phyloP scores from a whole-genome alignment of 768 basidiomycete genomes.

The Kwoniella dendrophila region DNA sequence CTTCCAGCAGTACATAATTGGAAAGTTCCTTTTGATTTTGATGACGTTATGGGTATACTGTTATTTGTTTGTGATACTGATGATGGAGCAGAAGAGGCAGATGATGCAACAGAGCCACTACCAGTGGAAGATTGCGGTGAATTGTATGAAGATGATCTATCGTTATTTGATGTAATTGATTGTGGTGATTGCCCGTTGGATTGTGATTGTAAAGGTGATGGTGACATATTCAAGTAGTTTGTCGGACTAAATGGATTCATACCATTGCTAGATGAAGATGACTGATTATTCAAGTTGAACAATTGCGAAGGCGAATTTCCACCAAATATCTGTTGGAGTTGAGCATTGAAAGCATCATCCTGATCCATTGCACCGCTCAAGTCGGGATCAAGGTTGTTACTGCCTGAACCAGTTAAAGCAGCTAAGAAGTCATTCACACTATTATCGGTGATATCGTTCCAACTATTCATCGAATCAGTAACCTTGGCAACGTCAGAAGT shows the following conservation, averaged over 20 bases:
- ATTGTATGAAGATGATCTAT: constrained; percentile 21
- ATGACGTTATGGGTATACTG: too few species aligned
- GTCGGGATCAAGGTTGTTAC: constrained; percentile 13
- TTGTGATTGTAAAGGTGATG: constrained; percentile 37
- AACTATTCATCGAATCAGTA: constrained; percentile 19
- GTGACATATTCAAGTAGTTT: constrained; percentile 52
- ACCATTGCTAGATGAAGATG: neutral
- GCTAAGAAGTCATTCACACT: constrained; percentile 47
- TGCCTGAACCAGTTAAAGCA: constrained; percentile 26
- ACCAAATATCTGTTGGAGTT: constrained; percentile 37
- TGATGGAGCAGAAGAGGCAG: constrained; percentile 8
- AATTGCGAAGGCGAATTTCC: constrained; percentile 20
- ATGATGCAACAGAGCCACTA: constrained; percentile 27
- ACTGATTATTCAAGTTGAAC: constrained; percentile 21
- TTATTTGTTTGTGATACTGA: too few species aligned
- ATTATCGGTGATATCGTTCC: constrained; percentile 39
- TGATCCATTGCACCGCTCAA: constrained; percentile 15
- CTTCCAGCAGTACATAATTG: too few species aligned
- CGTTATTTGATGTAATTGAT: constrained; percentile 12
- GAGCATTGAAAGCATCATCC: constrained; percentile 43
- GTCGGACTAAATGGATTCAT: constrained; percentile 42
- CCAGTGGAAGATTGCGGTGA: constrained; percentile 26
- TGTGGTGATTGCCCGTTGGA: constrained; percentile 33
- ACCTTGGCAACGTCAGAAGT: constrained; percentile 1
- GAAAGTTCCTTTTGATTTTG: too few species aligned